Evolutionary conservation across 2,329 filamentous ascomycete species (phyloP), one percentile per base, ranked within the genome.

Genomic region (Coniella vitis): DNA sequence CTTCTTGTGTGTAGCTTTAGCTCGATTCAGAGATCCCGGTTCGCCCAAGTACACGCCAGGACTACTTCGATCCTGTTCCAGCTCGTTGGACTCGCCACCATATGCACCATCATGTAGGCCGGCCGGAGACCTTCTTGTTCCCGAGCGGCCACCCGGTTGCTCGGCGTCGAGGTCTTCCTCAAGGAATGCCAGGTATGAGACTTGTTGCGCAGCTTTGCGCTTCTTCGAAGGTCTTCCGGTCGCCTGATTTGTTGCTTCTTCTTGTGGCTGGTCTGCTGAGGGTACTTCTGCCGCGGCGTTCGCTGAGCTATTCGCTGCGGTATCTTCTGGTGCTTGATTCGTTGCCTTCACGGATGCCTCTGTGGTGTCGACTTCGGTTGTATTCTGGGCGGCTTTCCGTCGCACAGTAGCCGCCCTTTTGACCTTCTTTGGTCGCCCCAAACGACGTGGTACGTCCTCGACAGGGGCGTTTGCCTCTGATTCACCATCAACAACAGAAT

Each of bases 11-110:
- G 39, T 57, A 12, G 54, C 20, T 51, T 52, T 57, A 12, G 54
- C 20, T 51, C 52, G 40, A 49, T 61, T 52, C 31, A 59, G 29
- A 36, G 63, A 57, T 45, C 65, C 45, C 58, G 58, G 44, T 52
- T 57, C 25, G 51, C 60, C 53, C 57, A 60, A n/a, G 53, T 59
- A 51, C 31, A 56, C 61, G 1, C 51, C 51, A 21, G 56, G 52
- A 16, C 41, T 16, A 37, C 35, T 48, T 20, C 51, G 44, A 29
- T 51, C 45, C 35, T 38, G 36, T 31, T 41, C 36, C 46, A 38
- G 13, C 22, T 45, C 34, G 8, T 39, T 44, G 22, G 47, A 10
- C 25, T 29, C 25, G 25, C 10, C 25, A 29, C 42, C 38, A 9
- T 42, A 19, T 21, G 16, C 31, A 32, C 22, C 48, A 31, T 45